Conservation (phyloP, 2,329 filamentous ascomycete species). For the Trichoderma guizhouense region DNA sequence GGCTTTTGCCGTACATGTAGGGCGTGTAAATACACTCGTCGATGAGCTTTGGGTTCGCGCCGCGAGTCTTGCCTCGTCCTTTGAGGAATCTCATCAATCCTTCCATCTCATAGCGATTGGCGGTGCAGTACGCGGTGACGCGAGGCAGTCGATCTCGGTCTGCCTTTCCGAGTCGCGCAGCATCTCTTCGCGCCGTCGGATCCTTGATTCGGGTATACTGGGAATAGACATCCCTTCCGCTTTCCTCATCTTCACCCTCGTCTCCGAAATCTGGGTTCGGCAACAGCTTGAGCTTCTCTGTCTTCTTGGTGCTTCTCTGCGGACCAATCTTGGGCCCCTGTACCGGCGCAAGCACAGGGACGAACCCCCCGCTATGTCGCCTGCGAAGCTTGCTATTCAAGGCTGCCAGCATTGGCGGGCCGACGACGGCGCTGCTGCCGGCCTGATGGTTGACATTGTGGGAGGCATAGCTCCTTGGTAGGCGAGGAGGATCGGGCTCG, state of each 20-base stretch:
- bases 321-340: conserved; percentile 75
- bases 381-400: conserved; percentile 85
- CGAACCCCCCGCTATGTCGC: conserved; percentile 73
- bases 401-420: conserved; percentile 65
- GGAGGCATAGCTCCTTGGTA: conserved; percentile 22
- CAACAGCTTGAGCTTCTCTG: conserved; percentile 95
- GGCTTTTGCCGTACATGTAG: conserved; percentile 67
- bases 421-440: conserved; percentile 35
- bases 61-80: conserved; percentile 70
- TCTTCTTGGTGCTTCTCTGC: conserved; percentile 90
- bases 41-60: conserved; percentile 84
- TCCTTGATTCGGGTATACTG: conserved; percentile 98
- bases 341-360: conserved; percentile 32
- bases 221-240: conserved; percentile 91
- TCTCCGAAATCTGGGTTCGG: conserved; percentile 83
- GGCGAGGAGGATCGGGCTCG: conserved; percentile 41
- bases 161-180: conserved; percentile 86
- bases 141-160: conserved; percentile 82
- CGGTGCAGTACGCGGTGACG: conserved; percentile 95
- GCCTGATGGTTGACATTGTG: conserved; percentile 29
- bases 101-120: conserved; percentile 87
- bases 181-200: conserved; percentile 86
- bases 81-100: conserved; percentile 88
- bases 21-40: conserved; percentile 98
- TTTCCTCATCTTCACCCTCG: conserved; percentile 79